A percentile compares a stretch with the other conserved stretches of the same genome.
Conservation (phyloP, 108 stramenopile species). For the Conticribra weissflogii region DNA sequence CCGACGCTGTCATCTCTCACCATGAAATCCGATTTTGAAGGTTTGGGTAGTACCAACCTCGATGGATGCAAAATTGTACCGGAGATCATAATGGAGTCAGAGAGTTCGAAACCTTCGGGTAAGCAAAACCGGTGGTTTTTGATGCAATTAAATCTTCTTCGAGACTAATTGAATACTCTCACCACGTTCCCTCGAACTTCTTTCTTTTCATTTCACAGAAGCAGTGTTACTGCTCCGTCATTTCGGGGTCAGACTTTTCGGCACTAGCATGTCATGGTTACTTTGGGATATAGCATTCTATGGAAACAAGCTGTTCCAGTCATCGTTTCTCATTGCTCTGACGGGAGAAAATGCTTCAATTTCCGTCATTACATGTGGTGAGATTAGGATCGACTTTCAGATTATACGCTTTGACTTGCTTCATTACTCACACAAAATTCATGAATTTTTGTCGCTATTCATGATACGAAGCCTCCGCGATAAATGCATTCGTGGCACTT, state of each 20-base stretch:
- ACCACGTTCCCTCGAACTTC: too few relatives aligned
- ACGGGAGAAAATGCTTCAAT: constrained; percentile 57
- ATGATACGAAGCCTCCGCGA: constrained; percentile 40
- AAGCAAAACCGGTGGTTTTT: not conserved
- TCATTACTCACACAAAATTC: not conserved
- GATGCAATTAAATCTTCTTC: too few relatives aligned
- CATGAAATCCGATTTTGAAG: constrained; percentile 27
- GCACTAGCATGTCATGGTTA: constrained; percentile 65
- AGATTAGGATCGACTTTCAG: not conserved
- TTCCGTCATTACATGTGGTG: constrained; percentile 47
- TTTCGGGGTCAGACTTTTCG: constrained; percentile 72
- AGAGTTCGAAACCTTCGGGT: not conserved
- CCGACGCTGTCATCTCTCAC: constrained; percentile 26
- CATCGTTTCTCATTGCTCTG: constrained; percentile 60
- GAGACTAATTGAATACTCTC: too few relatives aligned
- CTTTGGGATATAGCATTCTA: constrained; percentile 85
- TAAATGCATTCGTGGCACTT: constrained; percentile 77
- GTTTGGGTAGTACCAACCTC: constrained; percentile 31
- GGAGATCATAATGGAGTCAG: constrained; percentile 9
- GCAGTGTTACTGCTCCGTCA: constrained; percentile 40
- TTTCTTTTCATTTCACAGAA: too few relatives aligned
- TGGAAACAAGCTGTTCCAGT: constrained; percentile 83
- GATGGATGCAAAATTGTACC: constrained; percentile 33
- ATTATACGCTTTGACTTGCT: not conserved
- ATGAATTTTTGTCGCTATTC: not conserved